Percentiles rank a stretch among this genome's conserved stretches.
Conservation (phyloP, 139 green algal species). For the Picochlorum sp. region DNA sequence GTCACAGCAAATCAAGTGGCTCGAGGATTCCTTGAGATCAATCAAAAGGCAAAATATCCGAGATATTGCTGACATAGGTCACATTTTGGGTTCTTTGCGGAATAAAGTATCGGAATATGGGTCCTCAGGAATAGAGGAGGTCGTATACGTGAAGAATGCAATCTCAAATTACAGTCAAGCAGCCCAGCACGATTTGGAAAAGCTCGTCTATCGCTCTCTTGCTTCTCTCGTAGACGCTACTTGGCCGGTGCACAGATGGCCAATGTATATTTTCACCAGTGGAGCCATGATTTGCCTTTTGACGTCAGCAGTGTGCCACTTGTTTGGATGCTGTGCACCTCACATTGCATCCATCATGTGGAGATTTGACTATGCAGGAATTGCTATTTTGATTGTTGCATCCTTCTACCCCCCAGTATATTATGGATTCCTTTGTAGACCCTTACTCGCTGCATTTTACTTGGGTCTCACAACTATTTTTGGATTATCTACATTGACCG, state of each 20-base stretch:
- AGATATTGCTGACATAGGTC: slow-evolving; percentile 2
- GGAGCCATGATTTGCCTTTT: slow-evolving; percentile 86
- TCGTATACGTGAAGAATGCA: neutral
- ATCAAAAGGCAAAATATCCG: slow-evolving; percentile 15
- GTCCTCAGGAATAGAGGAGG: neutral
- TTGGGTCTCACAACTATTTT: slow-evolving; percentile 52
- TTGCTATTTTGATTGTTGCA: slow-evolving; percentile 82
- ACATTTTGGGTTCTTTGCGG: neutral
- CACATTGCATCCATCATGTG: slow-evolving; percentile 60
- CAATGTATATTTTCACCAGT: slow-evolving; percentile 71
- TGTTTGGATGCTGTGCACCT: slow-evolving; percentile 73
- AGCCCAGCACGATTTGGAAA: neutral
- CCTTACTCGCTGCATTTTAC: slow-evolving; percentile 61
- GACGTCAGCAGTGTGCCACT: slow-evolving; percentile 69
- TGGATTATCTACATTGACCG: slow-evolving; percentile 45
- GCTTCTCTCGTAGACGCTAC: neutral
- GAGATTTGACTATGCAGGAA: slow-evolving; percentile 90
- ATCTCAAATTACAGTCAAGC: neutral
- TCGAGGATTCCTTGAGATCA: slow-evolving; percentile 9
- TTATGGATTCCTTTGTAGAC: slow-evolving; percentile 86
- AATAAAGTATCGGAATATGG: neutral
- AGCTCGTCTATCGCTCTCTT: neutral
- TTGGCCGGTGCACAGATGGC: slow-evolving; percentile 12
- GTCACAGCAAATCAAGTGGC: neutral
- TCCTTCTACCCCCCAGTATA: slow-evolving; percentile 93